Evolutionary conservation across 768 basidiomycete species (phyloP).

Genomic region (Mycena maculata): DNA sequence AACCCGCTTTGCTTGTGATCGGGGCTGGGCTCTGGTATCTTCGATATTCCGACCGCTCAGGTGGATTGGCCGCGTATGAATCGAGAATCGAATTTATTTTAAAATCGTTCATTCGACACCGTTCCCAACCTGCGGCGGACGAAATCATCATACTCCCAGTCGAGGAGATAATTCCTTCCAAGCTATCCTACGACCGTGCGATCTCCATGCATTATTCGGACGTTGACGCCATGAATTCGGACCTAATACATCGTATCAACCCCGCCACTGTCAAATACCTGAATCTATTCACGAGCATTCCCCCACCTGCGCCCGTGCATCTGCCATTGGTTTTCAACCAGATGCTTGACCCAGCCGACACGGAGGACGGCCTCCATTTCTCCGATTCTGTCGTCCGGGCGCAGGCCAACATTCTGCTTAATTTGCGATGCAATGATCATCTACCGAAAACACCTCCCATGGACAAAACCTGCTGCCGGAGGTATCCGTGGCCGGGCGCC

Average conservation of each 20-base stretch:
- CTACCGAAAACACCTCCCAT: slow-evolving; percentile 72
- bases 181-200: slow-evolving; percentile 72
- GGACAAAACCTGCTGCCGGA: slow-evolving; percentile 84
- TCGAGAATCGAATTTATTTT: slow-evolving; percentile 77
- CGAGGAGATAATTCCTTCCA: slow-evolving; percentile 73
- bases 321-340: slow-evolving; percentile 85
- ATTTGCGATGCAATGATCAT: slow-evolving; percentile 81
- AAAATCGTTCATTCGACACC: slow-evolving; percentile 53
- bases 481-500: slow-evolving; percentile 74
- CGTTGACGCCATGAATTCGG: slow-evolving; percentile 92
- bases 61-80: slow-evolving; percentile 85
- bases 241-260: slow-evolving; percentile 76
- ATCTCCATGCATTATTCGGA: slow-evolving; percentile 79
- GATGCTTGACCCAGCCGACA: slow-evolving; percentile 79
- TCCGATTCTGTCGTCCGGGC: slow-evolving; percentile 66
- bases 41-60: slow-evolving; percentile 75
- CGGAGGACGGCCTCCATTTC: slow-evolving; percentile 89
- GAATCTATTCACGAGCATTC: slow-evolving; percentile 24
- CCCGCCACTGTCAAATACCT: slow-evolving; percentile 38
- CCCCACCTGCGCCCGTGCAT: slow-evolving; percentile 54
- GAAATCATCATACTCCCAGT: slow-evolving; percentile 83
- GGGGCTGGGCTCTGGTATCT: slow-evolving; percentile 94
- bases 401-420: slow-evolving; percentile 84
- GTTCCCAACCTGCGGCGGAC: slow-evolving; percentile 66
- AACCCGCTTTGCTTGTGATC: slow-evolving; percentile 78